phyloP scores from a whole-genome alignment of 73 alveolate genomes.

The Blepharisma japonicum region DNA sequence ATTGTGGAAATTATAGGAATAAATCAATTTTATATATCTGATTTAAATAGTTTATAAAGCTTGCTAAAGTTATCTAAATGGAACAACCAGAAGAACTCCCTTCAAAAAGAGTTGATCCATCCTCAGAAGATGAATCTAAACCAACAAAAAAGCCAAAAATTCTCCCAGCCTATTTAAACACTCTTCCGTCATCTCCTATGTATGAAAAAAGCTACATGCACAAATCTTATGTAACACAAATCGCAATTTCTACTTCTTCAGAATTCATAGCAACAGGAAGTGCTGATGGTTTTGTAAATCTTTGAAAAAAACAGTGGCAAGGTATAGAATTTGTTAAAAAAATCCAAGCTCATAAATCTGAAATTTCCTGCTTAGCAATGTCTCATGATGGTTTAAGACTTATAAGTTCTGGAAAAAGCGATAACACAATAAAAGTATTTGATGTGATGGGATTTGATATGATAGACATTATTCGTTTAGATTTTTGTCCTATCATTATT shows the following conservation, averaged over 20 bases:
- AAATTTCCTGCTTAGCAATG: conserved; percentile 67
- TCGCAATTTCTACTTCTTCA: conserved; percentile 51
- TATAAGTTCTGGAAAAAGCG: conserved; percentile 77
- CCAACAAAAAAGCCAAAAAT: too few species aligned
- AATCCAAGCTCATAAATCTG: conserved; percentile 81
- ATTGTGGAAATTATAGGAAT: too few species aligned
- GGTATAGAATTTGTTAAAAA: conserved; percentile 86
- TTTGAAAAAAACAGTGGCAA: conserved; percentile 84
- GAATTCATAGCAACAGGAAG: conserved; percentile 81
- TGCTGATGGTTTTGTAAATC: conserved; percentile 83
- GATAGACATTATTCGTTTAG: conserved; percentile 71
- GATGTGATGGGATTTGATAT: conserved; percentile 78
- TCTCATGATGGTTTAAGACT: conserved; percentile 62
- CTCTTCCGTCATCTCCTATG: background rate
- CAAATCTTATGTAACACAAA: conserved; percentile 62
- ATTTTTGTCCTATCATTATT: conserved; percentile 63
- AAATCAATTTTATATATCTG: too few species aligned
- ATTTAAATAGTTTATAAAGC: too few species aligned
- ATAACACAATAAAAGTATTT: conserved; percentile 75
- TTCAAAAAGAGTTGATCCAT: too few species aligned
- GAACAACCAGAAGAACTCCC: too few species aligned
- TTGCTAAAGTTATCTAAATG: too few species aligned
- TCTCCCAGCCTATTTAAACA: background rate
- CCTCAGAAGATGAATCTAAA: too few species aligned
- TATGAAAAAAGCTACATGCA: conserved; percentile 76